Evolutionary conservation across 192 early-diverging fungal genomes (phyloP).

Genomic region (Backusella psychrophila): DNA sequence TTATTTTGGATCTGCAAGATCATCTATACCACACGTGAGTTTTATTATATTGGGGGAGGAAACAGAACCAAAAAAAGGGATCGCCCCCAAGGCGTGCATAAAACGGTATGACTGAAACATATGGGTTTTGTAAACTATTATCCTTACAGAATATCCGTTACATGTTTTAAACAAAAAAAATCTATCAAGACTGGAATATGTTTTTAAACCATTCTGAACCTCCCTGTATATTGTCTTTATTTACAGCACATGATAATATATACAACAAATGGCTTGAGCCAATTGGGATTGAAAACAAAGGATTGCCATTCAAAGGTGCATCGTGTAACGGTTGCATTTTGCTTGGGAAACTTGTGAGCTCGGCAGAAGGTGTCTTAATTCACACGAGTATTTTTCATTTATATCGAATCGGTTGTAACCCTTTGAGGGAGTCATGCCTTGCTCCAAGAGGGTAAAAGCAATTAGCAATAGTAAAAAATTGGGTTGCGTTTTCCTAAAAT

Average conservation of each 20-base stretch:
- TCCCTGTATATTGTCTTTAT: background rate
- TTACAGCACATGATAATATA: background rate
- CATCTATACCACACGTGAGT: background rate
- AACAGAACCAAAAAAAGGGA: background rate
- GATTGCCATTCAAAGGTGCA: background rate
- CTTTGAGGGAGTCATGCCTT: constrained; percentile 3
- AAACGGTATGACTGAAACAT: background rate
- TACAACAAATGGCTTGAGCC: background rate
- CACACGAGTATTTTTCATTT: background rate
- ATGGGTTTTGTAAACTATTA: background rate
- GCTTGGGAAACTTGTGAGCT: constrained; percentile 1
- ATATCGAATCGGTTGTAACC: background rate
- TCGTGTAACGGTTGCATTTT: background rate
- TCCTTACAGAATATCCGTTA: too few relatives aligned
- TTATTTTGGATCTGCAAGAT: constrained; percentile 3
- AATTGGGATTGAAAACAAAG: background rate
- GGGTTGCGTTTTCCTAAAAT: background rate
- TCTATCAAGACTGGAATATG: background rate
- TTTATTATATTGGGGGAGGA: background rate
- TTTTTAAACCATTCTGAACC: background rate
- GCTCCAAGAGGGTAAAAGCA: background rate
- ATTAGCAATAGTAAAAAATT: background rate
- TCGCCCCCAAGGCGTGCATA: background rate
- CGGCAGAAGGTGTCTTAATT: background rate
- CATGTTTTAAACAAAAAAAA: background rate